Base-by-base conservation (phyloP, 441 rosid genomes). In the Melastoma candidum region DNA sequence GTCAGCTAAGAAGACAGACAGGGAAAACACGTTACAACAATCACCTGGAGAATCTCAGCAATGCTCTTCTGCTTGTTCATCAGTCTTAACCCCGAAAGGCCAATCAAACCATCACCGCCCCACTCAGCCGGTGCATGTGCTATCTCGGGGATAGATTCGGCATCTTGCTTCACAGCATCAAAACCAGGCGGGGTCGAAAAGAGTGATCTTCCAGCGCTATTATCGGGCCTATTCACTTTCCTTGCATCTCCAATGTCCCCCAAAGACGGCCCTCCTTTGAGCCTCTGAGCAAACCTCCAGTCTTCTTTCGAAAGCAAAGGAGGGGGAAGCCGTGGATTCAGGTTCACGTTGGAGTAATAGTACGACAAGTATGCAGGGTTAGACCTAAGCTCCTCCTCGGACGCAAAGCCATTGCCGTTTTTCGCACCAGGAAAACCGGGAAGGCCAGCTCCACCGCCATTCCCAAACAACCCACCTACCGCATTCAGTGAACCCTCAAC, bases 291-390 rank as follows among this genome's bases (percentile, higher is more conserved):
- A 69, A 70, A 77, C 70, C 82, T 83, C 90, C 90, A 76, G 69
- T 89, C 96, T 77, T 85, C 98, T 54, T 80, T 85, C 7, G 98
- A 87, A 53, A 87, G 64, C 70, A 85, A 64, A 60, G 99, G 99
- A 48, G 95, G 96, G 1, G 99, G 99, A n/a, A 93, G 76, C 74
- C 99, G 84, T 7, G 99, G 99, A 61, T 93, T 93, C 68, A 86
- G 59, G 66, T 89, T 93, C 68, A 81, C 88, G 67, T 89, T 81
- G 0, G 93, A 78, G 74, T 84, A 83, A 65, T 93, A 93, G 59
- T 89, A 89, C 0, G 83, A 67, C 49, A 68, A 63, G 64, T 93
- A 93, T 49, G 74, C 84, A 8, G 99, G 99, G 78, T 93, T 88
- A 63, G 90, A 84, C 90, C 98, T 83, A 43, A 81, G 67, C 67